Percentiles rank a stretch among this genome's conserved stretches.
These are phyloP conservation scores for Aspergillus baeticus DNA, from an alignment of 495 filamentous ascomycete species.

Conservation along the genomic window DNA sequence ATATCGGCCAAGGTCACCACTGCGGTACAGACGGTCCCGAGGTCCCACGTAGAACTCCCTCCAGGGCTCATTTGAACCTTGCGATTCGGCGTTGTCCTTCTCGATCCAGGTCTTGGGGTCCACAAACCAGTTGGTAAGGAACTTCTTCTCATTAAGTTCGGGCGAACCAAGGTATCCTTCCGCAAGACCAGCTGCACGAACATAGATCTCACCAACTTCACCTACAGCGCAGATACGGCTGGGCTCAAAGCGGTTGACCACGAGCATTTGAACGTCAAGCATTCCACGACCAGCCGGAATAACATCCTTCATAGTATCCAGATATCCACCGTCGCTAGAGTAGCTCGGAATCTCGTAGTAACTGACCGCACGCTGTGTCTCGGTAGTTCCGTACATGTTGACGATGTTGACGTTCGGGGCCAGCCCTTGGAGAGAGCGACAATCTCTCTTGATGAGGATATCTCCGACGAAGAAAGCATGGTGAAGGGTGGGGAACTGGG, in stretches of 20 bases:
- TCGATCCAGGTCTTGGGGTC: slow-evolving; percentile 70
- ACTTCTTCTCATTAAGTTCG: slow-evolving; percentile 74
- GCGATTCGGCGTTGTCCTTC: slow-evolving; percentile 50
- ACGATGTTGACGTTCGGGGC: slow-evolving; percentile 79
- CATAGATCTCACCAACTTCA: slow-evolving; percentile 83
- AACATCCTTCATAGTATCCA: slow-evolving; percentile 72
- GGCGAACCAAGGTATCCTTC: slow-evolving; percentile 79
- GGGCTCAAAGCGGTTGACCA: slow-evolving; percentile 78
- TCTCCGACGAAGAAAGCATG: slow-evolving; percentile 94
- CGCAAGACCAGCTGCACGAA: slow-evolving; percentile 84
- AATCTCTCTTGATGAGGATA: slow-evolving; percentile 83
- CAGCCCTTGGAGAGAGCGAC: slow-evolving; percentile 71
- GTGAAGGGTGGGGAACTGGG: slow-evolving; percentile 73
- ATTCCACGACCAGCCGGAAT: slow-evolving; percentile 90
- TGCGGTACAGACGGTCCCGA: slow-evolving; percentile 82
- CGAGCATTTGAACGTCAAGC: slow-evolving; percentile 88
- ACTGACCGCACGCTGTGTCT: slow-evolving; percentile 83
- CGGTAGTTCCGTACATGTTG: slow-evolving; percentile 92
- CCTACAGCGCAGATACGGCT: slow-evolving; percentile 74
- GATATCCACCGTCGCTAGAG: slow-evolving; percentile 60
- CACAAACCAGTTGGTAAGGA: slow-evolving; percentile 87
- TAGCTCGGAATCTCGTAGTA: slow-evolving; percentile 82
- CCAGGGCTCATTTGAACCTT: slow-evolving; percentile 59
- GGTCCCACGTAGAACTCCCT: slow-evolving; percentile 77
- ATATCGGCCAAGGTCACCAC: slow-evolving; percentile 78